Evolutionary conservation across 306 rosid species (phyloP).

Genomic region (Lagenaria siceraria): DNA sequence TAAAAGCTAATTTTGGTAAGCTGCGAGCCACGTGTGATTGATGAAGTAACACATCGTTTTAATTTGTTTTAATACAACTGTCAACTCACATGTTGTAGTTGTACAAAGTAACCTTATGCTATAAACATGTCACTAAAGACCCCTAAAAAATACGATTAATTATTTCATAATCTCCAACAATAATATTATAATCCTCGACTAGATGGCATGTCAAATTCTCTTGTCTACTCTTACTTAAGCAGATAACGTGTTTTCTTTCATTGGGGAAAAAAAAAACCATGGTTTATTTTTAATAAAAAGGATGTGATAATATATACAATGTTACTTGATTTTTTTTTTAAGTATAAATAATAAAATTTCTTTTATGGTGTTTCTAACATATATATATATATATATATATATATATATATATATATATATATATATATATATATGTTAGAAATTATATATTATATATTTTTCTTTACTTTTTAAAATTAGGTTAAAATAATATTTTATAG

Average conservation of each 20-base stretch:
- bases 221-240: background rate
- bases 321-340: too few species aligned
- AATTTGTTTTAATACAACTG: background rate
- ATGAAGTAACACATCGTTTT: background rate
- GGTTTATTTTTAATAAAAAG: too few species aligned
- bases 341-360: too few species aligned
- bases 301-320: too few species aligned
- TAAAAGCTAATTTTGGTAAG: background rate
- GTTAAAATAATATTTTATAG: too few species aligned
- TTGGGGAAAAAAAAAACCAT: too few species aligned
- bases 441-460: too few species aligned
- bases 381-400: too few species aligned
- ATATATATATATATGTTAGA: too few species aligned
- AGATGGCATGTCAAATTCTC: background rate
- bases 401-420: too few species aligned
- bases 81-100: background rate
- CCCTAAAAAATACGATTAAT: background rate
- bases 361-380: too few species aligned
- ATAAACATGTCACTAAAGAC: background rate
- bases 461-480: background rate
- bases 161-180: background rate
- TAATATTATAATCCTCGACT: background rate
- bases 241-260: background rate
- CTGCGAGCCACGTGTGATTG: background rate
- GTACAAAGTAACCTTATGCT: background rate